A percentile compares a stretch with the other conserved stretches of the same genome.
phyloP scores from a whole-genome alignment of 805 yeast genomes.

The Sugiyamaella boreocaroliniensis region DNA sequence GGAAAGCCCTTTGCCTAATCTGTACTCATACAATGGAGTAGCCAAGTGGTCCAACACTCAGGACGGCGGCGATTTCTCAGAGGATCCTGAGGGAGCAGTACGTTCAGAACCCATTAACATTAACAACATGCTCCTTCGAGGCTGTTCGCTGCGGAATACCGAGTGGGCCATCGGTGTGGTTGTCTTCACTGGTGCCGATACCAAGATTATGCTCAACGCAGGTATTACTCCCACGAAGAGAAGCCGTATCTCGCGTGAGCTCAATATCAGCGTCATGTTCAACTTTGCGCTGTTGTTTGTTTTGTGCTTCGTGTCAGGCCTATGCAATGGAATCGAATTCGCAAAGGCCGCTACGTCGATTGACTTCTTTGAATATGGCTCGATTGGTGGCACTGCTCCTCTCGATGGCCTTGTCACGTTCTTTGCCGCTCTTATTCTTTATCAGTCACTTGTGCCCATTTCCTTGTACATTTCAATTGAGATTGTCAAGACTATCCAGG shows the following conservation, averaged over 20 bases:
- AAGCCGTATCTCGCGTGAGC: constrained; percentile 58
- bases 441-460: constrained; percentile 74
- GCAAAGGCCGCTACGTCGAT: constrained; percentile 40
- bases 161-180: constrained; percentile 71
- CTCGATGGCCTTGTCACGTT: constrained; percentile 64
- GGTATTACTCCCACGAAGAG: constrained; percentile 75
- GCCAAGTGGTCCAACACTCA: constrained; percentile 41
- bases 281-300: constrained; percentile 60
- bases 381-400: constrained; percentile 55
- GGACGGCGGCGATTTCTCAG: constrained; percentile 4
- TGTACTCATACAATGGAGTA: constrained; percentile 63
- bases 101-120: constrained; percentile 51
- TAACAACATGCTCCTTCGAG: constrained; percentile 64
- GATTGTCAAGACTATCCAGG: constrained; percentile 73
- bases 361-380: constrained; percentile 53
- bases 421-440: constrained; percentile 65
- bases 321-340: constrained; percentile 63
- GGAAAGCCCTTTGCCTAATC: constrained; percentile 59
- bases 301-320: constrained; percentile 63
- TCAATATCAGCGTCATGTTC: constrained; percentile 59
- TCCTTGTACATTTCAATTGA: constrained; percentile 75
- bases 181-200: constrained; percentile 66
- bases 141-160: constrained; percentile 68
- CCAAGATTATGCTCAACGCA: constrained; percentile 74
- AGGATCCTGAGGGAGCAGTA: constrained; percentile 21